These are phyloP conservation scores for Comarum palustre DNA, from an alignment of 306 rosid genomes.

Conservation along the genomic window DNA sequence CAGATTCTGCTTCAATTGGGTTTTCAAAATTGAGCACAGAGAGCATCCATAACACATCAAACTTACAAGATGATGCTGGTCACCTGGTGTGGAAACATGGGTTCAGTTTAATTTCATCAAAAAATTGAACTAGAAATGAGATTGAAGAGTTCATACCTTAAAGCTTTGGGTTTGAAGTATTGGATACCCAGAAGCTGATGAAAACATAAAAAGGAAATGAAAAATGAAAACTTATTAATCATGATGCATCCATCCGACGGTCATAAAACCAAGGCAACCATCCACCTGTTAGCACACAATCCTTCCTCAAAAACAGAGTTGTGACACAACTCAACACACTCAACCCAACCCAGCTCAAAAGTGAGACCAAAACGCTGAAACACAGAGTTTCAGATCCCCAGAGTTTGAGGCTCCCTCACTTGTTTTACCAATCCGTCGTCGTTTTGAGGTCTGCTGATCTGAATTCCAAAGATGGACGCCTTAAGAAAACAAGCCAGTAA, in stretches of 20 bases:
- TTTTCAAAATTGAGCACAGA: not conserved
- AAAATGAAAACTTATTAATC: not conserved
- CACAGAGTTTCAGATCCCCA: constrained; percentile 12
- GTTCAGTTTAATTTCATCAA: not conserved
- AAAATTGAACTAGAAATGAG: not conserved
- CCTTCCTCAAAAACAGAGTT: not conserved
- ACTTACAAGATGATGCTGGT: not conserved
- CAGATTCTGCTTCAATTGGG: not conserved
- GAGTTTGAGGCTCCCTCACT: not conserved
- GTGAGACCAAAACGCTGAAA: not conserved
- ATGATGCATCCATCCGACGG: not conserved
- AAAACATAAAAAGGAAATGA: not conserved
- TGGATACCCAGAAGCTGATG: not conserved
- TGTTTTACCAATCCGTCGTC: not conserved
- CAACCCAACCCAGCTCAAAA: not conserved
- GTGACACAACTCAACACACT: constrained; percentile 1
- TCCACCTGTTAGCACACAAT: not conserved
- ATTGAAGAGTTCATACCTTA: not conserved
- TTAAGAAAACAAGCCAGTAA: constrained; percentile 82
- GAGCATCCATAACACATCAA: not conserved
- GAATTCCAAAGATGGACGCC: constrained; percentile 60
- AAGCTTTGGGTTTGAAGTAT: not conserved
- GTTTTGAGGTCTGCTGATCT: not conserved
- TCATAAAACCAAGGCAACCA: not conserved
- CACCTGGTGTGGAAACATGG: not conserved